Evolutionary conservation across 2,329 filamentous ascomycete species (phyloP).

Genomic region (Sporothrix inflata): DNA sequence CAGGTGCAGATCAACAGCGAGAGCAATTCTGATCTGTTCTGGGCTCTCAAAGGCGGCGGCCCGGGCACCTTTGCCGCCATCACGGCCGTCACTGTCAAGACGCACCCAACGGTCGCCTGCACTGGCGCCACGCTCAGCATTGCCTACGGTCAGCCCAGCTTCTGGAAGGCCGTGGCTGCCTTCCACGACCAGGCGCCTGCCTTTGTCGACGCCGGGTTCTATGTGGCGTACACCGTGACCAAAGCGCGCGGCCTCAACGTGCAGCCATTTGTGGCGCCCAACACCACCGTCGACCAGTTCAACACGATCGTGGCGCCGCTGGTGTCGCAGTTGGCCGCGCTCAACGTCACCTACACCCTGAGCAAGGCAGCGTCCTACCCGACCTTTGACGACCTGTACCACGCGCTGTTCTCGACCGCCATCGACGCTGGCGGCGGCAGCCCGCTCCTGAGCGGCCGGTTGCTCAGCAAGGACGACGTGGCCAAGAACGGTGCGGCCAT

Average conservation of each 20-base stretch:
- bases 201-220: constrained; percentile 48
- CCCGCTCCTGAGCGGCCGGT: constrained; percentile 46
- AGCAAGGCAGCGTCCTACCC: constrained; percentile 38
- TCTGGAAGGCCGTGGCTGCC: constrained; percentile 52
- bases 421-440: constrained; percentile 39
- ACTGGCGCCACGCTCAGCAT: constrained; percentile 26
- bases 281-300: constrained; percentile 41
- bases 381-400: constrained; percentile 45
- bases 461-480: constrained; percentile 44
- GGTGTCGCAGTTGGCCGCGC: constrained; percentile 41
- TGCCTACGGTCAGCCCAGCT: constrained; percentile 20
- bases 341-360: constrained; percentile 41
- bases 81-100: constrained; percentile 56
- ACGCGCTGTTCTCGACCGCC: constrained; percentile 32
- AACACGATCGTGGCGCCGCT: constrained; percentile 32
- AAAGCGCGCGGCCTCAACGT: constrained; percentile 45
- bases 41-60: constrained; percentile 59
- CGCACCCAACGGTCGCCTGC: constrained; percentile 42
- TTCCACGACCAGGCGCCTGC: constrained; percentile 51
- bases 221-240: constrained; percentile 49
- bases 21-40: constrained; percentile 58
- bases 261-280: constrained; percentile 44
- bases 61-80: constrained; percentile 57
- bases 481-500: constrained; percentile 43
- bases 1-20: constrained; percentile 49